Base-by-base conservation (phyloP, 352 stramenopile genomes). In the Phytophthora crassamura region DNA sequence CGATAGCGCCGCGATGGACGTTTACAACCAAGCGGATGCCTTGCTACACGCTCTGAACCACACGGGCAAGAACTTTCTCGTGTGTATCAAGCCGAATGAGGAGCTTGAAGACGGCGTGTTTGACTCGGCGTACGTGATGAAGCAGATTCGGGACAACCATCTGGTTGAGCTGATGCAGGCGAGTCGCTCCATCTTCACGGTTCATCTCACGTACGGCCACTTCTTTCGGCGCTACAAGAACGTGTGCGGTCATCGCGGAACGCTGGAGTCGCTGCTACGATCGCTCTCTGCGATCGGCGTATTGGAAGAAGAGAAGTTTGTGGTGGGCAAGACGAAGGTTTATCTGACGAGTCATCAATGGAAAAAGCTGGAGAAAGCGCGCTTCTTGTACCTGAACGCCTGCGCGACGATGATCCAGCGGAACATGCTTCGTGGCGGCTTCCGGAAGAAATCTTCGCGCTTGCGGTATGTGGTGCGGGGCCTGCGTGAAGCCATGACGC, bases 161-260 rank as follows among this genome's bases (percentile, higher is more conserved):
- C 46, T 95, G 7, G 82, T 93, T 14, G 80, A 93, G 41, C 55
- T 93, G n/a, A 88, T 93, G 57, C 80, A 84, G 58, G 82, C 86
- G 5, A 90, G 78, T 43, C 82, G 82, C 32, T 88, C 83, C 3
- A 86, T 89, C 40, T 90, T 89, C 54, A 90, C 82, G 8, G 81
- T 92, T 0, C 83, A 89, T 30, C 60, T 95, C 54, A 89, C 84
- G 10, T 90, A 86, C 52, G 88, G 81, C 28, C 84, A 92, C 39
- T 95, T 95, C 47, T 93, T 92, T 64, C 75, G 80, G 5, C 82
- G 80, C 8, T 93, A 95, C 67, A 89, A 89, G 57, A 90, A 89
- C 48, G 86, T 95, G 10, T 95, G 86, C 59, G 84, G 84, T 35
- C 82, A 93, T 28, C 79, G 84, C 15, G 80, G 84, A 20, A 92